Base-by-base conservation (phyloP, 164 flowering plant genomes). In the Aristolochia fimbriata region DNA sequence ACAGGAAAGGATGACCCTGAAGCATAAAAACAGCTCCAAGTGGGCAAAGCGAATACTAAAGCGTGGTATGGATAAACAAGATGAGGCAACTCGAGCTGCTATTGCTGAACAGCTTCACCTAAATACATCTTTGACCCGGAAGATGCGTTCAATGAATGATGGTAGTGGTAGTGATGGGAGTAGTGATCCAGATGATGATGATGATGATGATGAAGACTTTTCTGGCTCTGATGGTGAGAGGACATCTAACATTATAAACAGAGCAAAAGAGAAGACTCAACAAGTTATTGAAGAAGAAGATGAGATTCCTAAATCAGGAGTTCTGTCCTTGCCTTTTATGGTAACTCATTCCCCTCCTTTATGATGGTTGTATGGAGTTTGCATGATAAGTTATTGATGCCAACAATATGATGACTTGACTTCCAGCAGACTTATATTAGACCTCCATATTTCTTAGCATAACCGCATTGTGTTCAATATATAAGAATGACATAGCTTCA, bases 11-110 rank as follows among this genome's bases (percentile, higher is more conserved):
- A 69, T 86, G 86, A 93, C 80, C 4, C 57, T 83, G 67, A 86
- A 76, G 68, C 96, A 93, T 64, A 90, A 88, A 74, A 84, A 88
- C 70, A 78, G 56, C 30, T 75, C 84, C 47, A 82, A 81, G 67
- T 93, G 97, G 97, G 90, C 96, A 43, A 83, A 77, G 64, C 96
- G 91, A 33, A 76, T 81, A 50, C 20, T 82, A 13, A 51, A 77
- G 63, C 96, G 96, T 76, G 97, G 97, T 62, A 61, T 93, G 68
- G 51, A 64, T 61, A 68, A 59, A 55, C 97, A 88, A 75, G 96
- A 90, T 81, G 97, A 86, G 68, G 90, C 84, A 46, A 93, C 98
- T 63, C 77, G 87, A 57, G 84, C 82, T 68, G 98, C 98, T 51
- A 78, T 93, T 37, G 58, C 92, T 43, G 88, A 87, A 57, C 97